Conservation (phyloP, 768 basidiomycete genomes). For the Pholiota conissans region DNA sequence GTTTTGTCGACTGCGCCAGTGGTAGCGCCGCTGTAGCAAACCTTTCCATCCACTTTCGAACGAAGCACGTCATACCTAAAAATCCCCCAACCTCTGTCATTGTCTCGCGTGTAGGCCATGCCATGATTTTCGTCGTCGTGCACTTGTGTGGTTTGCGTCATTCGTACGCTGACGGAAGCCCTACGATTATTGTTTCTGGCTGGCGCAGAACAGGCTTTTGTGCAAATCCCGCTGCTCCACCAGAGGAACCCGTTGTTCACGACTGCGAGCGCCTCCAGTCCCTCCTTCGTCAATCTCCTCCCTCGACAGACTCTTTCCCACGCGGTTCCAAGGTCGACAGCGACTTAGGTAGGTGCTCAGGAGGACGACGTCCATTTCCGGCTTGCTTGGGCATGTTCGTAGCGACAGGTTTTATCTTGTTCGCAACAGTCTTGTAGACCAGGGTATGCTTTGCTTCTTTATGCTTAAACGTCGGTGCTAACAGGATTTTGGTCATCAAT, state of each 20-base stretch:
- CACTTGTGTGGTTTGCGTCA: slow-evolving; percentile 27
- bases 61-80: slow-evolving; percentile 25
- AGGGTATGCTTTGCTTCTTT: no score
- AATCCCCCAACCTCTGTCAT: slow-evolving; percentile 25
- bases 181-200: slow-evolving; percentile 7
- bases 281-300: slow-evolving; percentile 24
- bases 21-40: slow-evolving; percentile 25
- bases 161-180: slow-evolving; percentile 33
- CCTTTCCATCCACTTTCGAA: slow-evolving; percentile 28
- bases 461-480: no score
- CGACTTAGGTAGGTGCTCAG: slow-evolving; percentile 30
- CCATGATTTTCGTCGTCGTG: slow-evolving; percentile 23
- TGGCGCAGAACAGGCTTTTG: slow-evolving; percentile 25
- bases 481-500: no score
- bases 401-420: slow-evolving; percentile 32
- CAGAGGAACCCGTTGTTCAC: slow-evolving; percentile 31
- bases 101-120: slow-evolving; percentile 25
- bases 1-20: slow-evolving; percentile 21
- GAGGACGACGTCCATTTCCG: slow-evolving; percentile 26
- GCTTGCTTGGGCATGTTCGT: slow-evolving; percentile 33
- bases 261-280: slow-evolving; percentile 21
- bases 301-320: slow-evolving; percentile 24
- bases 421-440: slow-evolving; percentile 36
- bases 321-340: slow-evolving; percentile 31
- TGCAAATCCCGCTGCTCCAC: slow-evolving; percentile 30